phyloP scores from a whole-genome alignment of 495 filamentous ascomycete species.

The Aspergillus homomorphus region DNA sequence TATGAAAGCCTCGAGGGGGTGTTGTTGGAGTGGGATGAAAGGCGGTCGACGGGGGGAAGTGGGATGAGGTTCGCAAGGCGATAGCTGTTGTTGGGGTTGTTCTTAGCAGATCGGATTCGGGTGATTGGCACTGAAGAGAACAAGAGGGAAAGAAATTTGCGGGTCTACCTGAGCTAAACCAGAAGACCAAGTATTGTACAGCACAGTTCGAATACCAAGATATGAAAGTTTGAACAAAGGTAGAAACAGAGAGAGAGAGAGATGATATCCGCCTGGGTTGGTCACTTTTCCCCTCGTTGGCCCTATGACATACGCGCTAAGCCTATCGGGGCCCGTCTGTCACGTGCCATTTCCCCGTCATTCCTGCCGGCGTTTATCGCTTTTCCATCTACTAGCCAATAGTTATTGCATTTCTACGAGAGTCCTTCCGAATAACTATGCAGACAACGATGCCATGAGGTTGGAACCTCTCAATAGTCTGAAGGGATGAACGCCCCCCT shows the following conservation, averaged over 20 bases:
- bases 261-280: background rate
- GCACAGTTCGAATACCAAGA: too few relatives aligned
- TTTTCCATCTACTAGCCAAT: too few relatives aligned
- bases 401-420: too few relatives aligned
- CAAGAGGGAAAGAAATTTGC: background rate
- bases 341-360: slow-evolving; percentile 29
- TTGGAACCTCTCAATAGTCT: too few relatives aligned
- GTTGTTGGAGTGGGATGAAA: background rate
- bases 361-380: too few relatives aligned
- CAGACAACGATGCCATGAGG: too few relatives aligned
- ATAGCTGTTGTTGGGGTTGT: background rate
- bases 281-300: slow-evolving; percentile 36
- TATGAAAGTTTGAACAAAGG: slow-evolving; percentile 7
- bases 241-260: slow-evolving; percentile 21
- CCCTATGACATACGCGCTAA: slow-evolving; percentile 42
- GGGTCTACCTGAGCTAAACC: background rate
- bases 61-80: background rate
- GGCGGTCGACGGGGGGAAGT: background rate
- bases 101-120: background rate
- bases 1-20: background rate
- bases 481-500: slow-evolving; percentile 42
- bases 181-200: background rate
- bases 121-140: background rate
- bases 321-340: slow-evolving; percentile 31
- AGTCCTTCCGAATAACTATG: too few relatives aligned